phyloP scores from a whole-genome alignment of 75 land plant species.

The Isoetes taiwanensis region DNA sequence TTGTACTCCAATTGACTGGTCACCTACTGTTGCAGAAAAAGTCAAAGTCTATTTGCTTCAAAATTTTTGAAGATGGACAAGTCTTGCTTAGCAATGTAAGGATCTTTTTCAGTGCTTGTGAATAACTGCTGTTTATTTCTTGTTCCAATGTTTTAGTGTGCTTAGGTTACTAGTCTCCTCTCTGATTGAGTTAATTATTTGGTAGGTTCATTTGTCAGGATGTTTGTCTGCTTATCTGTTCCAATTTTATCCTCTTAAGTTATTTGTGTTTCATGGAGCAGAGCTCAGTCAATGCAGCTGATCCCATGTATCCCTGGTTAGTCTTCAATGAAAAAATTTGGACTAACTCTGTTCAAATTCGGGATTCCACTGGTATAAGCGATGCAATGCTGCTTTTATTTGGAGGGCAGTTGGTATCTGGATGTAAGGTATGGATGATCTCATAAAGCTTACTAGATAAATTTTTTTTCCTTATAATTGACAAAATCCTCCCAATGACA shows the following conservation, averaged over 20 bases:
- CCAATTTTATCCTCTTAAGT: background rate
- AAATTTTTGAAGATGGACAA: slow-evolving; percentile 95
- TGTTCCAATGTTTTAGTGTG: background rate
- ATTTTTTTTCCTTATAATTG: too few species aligned
- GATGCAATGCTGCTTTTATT: slow-evolving; percentile 84
- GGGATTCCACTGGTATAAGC: slow-evolving; percentile 88
- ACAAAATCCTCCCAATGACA: too few species aligned
- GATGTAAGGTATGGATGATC: slow-evolving; percentile 42
- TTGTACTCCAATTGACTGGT: too few species aligned
- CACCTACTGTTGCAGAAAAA: slow-evolving; percentile 37
- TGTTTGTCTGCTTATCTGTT: background rate
- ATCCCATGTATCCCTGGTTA: slow-evolving; percentile 75
- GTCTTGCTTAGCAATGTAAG: slow-evolving; percentile 74
- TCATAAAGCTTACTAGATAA: too few species aligned
- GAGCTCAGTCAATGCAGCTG: slow-evolving; percentile 86
- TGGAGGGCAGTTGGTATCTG: slow-evolving; percentile 54
- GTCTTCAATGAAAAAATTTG: slow-evolving; percentile 93
- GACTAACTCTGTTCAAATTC: slow-evolving; percentile 65
- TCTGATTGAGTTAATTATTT: background rate
- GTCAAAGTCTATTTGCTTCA: slow-evolving; percentile 69
- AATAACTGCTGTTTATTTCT: background rate
- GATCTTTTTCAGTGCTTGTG: background rate
- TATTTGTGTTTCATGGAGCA: slow-evolving; percentile 18
- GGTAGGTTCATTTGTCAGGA: background rate
- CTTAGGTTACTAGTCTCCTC: background rate